phyloP scores from a whole-genome alignment of 179 eudicot genomes.

The Spinacia oleracea region DNA sequence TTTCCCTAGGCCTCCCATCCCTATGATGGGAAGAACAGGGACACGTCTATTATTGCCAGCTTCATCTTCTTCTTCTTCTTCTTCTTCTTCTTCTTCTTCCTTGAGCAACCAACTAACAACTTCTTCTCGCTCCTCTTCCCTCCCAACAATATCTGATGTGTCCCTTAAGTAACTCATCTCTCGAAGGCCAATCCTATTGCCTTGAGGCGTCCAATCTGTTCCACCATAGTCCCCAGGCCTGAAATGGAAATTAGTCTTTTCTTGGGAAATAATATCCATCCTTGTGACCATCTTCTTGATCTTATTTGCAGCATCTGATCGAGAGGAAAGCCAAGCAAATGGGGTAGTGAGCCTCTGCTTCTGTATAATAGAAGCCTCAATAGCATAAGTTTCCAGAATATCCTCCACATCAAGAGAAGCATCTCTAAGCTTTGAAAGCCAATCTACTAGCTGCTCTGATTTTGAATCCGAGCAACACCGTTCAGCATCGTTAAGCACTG shows the following conservation, averaged over 20 bases:
- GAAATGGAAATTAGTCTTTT: slow-evolving; percentile 18
- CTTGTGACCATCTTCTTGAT: slow-evolving; percentile 18
- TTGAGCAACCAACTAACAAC: slow-evolving; percentile 20
- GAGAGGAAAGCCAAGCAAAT: slow-evolving; percentile 12
- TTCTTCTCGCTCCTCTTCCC: slow-evolving; percentile 25
- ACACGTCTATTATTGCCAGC: slow-evolving; percentile 5
- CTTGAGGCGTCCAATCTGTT: background rate
- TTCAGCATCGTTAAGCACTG: slow-evolving; percentile 29
- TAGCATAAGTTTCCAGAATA: slow-evolving; percentile 29
- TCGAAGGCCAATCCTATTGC: background rate
- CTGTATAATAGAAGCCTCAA: slow-evolving; percentile 25
- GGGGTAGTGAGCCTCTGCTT: background rate
- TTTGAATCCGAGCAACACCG: background rate
- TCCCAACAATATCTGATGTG: slow-evolving; percentile 24
- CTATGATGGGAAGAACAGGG: slow-evolving; percentile 33
- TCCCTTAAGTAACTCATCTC: slow-evolving; percentile 8
- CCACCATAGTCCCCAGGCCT: background rate
- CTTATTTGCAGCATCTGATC: slow-evolving; percentile 14
- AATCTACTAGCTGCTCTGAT: slow-evolving; percentile 16
- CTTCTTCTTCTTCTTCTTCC: background rate
- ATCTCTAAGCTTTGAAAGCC: slow-evolving; percentile 33
- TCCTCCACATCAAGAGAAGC: slow-evolving; percentile 36
- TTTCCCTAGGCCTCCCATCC: slow-evolving; percentile 48
- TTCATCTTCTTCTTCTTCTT: background rate
- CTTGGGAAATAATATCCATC: slow-evolving; percentile 14